A percentile compares a stretch with the other conserved stretches of the same genome.
Conservation (phyloP, 192 early-diverging fungal genomes). For the Backusella morwellensis region DNA sequence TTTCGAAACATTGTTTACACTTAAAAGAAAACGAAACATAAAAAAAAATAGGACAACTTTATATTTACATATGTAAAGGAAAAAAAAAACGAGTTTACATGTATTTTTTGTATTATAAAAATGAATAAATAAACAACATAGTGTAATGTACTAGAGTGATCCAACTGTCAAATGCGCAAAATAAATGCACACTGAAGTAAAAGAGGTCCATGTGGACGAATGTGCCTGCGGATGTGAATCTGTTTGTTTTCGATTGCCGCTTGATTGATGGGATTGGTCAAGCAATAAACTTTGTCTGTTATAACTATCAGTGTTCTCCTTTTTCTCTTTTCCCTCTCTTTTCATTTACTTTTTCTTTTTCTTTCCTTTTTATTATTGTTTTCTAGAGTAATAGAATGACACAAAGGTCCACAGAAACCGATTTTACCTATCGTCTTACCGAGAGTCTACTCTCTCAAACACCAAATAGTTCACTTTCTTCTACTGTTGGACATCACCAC, state of each 20-base stretch:
- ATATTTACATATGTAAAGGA: too few species aligned
- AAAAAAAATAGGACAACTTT: neutral
- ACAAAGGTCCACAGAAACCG: neutral
- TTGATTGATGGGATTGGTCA: neutral
- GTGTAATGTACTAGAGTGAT: neutral
- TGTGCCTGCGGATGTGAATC: neutral
- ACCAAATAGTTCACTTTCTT: neutral
- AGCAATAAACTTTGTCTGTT: neutral
- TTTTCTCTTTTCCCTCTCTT: neutral
- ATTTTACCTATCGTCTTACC: neutral
- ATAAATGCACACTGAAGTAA: neutral
- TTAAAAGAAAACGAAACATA: neutral
- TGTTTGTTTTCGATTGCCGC: neutral
- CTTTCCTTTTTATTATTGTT: neutral
- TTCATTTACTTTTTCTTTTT: neutral
- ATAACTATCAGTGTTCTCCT: neutral
- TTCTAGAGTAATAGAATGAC: neutral
- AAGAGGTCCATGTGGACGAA: neutral
- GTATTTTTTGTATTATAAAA: neutral
- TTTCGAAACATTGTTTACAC: neutral
- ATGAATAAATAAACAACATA: neutral
- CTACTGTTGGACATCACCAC: neutral
- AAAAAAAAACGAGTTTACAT: too few species aligned
- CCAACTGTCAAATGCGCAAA: neutral
- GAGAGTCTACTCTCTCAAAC: slow-evolving; percentile 8